Conservation (phyloP, 2,329 filamentous ascomycete genomes). For the Fusarium buharicum region DNA sequence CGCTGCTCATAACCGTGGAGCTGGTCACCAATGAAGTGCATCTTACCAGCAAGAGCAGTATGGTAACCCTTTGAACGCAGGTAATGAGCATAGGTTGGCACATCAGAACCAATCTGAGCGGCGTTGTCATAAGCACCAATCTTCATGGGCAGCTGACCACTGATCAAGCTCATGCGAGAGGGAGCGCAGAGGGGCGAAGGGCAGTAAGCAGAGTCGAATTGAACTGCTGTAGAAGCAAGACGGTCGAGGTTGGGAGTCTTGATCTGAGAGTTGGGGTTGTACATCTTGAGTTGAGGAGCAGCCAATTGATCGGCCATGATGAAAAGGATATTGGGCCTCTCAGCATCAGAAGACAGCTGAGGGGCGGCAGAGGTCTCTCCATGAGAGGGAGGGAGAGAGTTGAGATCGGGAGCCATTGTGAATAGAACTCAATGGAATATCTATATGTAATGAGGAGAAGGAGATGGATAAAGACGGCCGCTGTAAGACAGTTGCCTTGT, state of each 20-base stretch:
- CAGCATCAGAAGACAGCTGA: slow-evolving; percentile 38
- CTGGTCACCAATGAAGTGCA: slow-evolving; percentile 97
- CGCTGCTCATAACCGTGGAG: slow-evolving; percentile 93
- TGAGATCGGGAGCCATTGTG: slow-evolving; percentile 77
- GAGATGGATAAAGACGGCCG: background rate
- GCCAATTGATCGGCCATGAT: slow-evolving; percentile 98
- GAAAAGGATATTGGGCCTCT: slow-evolving; percentile 66
- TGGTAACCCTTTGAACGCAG: slow-evolving; percentile 86
- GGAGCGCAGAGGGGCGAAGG: slow-evolving; percentile 92
- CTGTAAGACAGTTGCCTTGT: background rate
- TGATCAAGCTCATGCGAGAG: slow-evolving; percentile 94
- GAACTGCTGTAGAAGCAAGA: slow-evolving; percentile 81
- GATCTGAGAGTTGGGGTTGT: slow-evolving; percentile 88
- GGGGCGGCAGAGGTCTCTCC: slow-evolving; percentile 33
- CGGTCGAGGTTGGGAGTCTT: slow-evolving; percentile 90
- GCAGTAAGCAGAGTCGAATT: slow-evolving; percentile 95
- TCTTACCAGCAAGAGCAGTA: slow-evolving; percentile 91
- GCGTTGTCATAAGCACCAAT: slow-evolving; percentile 95
- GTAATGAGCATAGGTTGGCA: slow-evolving; percentile 93
- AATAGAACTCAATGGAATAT: slow-evolving; percentile 1
- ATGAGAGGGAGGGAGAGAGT: slow-evolving; percentile 72
- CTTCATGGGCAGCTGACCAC: slow-evolving; percentile 88
- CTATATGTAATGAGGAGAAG: background rate
- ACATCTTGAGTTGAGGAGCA: slow-evolving; percentile 89
- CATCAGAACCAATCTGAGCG: slow-evolving; percentile 81